Conservation (phyloP, 1,139 yeast genomes). For the Protomyces lactucae-debilis region DNA sequence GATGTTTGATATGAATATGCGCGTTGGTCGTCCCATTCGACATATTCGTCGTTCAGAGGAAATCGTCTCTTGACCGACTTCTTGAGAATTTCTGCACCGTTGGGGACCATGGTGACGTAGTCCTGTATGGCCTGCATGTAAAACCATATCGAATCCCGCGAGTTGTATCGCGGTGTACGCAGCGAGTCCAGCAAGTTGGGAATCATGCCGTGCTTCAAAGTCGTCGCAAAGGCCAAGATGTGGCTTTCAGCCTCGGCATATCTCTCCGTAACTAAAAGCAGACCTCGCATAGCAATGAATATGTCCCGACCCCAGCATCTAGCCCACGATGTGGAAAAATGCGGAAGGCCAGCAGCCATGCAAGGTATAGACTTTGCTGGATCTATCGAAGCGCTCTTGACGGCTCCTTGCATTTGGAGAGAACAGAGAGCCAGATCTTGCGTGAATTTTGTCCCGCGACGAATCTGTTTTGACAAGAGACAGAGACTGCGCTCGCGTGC, state of each 20-base stretch:
- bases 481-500: constrained; percentile 63
- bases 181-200: constrained; percentile 93
- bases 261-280: constrained; percentile 71
- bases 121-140: constrained; percentile 83
- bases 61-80: constrained; percentile 76
- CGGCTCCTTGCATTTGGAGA: constrained; percentile 75
- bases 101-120: constrained; percentile 62
- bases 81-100: constrained; percentile 61
- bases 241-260: constrained; percentile 74
- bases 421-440: constrained; percentile 78
- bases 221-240: constrained; percentile 80
- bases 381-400: constrained; percentile 68
- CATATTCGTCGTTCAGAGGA: constrained; percentile 80
- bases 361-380: constrained; percentile 62
- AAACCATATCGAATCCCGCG: constrained; percentile 97
- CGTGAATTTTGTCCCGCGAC: constrained; percentile 63
- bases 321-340: constrained; percentile 84
- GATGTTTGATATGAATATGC: constrained; percentile 72
- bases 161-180: constrained; percentile 87
- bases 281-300: constrained; percentile 78
- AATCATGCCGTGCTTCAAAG: constrained; percentile 89
- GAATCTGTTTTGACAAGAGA: constrained; percentile 52
- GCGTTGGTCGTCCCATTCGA: constrained; percentile 60
- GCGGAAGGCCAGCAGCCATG: constrained; percentile 95
- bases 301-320: constrained; percentile 99